phyloP scores from a whole-genome alignment of 805 yeast genomes.

The Myxozyma sirexii region DNA sequence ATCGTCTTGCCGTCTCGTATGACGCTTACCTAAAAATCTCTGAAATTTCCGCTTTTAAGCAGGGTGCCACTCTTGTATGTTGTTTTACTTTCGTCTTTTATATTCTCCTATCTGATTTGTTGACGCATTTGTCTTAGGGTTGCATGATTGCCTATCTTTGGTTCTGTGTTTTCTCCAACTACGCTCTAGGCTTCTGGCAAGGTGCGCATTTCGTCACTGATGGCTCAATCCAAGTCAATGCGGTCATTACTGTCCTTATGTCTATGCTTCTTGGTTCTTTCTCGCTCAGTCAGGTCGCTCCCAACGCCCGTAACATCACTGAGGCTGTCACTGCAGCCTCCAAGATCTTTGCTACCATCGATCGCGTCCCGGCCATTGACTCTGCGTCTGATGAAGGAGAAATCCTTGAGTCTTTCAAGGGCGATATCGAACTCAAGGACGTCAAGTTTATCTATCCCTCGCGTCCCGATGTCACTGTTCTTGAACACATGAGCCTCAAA shows the following conservation, averaged over 20 bases:
- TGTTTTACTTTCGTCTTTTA: neutral
- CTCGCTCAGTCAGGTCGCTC: slow-evolving; percentile 47
- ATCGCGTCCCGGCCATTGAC: slow-evolving; percentile 47
- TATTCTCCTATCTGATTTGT: neutral
- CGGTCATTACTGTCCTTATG: slow-evolving; percentile 41
- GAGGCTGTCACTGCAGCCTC: slow-evolving; percentile 47
- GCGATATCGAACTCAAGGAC: slow-evolving; percentile 42
- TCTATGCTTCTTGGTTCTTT: slow-evolving; percentile 42
- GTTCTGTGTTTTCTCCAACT: slow-evolving; percentile 72
- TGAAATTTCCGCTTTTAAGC: slow-evolving; percentile 30
- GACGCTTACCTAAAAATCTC: slow-evolving; percentile 40
- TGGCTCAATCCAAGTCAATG: slow-evolving; percentile 42
- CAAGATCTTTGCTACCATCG: slow-evolving; percentile 48
- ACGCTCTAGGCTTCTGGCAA: slow-evolving; percentile 51
- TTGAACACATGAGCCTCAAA: slow-evolving; percentile 36
- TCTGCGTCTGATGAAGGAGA: slow-evolving; percentile 37
- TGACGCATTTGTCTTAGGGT: slow-evolving; percentile 24
- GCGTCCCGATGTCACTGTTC: slow-evolving; percentile 39
- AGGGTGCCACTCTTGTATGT: slow-evolving; percentile 34
- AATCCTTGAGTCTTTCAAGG: slow-evolving; percentile 39
- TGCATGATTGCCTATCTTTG: slow-evolving; percentile 43
- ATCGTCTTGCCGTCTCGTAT: slow-evolving; percentile 42
- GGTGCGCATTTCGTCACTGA: slow-evolving; percentile 46
- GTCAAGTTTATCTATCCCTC: slow-evolving; percentile 41
- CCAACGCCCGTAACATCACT: slow-evolving; percentile 44